phyloP scores from a whole-genome alignment of 2,329 filamentous ascomycete species.

The Ophiostoma himal-ulmi region DNA sequence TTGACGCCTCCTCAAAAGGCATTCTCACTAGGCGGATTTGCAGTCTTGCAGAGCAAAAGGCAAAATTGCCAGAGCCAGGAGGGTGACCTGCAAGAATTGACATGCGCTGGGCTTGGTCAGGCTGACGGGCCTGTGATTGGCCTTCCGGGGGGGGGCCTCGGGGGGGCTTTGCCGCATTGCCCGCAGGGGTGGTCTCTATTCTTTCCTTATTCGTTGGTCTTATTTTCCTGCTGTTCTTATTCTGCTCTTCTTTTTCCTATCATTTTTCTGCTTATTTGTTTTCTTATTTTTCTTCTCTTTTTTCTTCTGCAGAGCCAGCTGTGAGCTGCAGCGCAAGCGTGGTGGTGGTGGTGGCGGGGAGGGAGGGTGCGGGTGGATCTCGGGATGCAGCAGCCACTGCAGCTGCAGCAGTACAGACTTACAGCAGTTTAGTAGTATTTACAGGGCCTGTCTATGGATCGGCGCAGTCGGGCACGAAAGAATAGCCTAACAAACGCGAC shows the following conservation, averaged over 20 bases:
- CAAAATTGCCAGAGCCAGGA: background rate
- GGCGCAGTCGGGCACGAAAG: background rate
- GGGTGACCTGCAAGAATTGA: background rate
- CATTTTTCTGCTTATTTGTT: too few relatives aligned
- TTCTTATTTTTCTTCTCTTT: too few relatives aligned
- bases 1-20: background rate
- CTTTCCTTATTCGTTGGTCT: background rate
- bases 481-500: background rate
- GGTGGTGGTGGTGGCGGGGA: background rate
- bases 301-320: background rate
- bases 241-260: background rate
- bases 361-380: background rate
- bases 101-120: constrained; percentile 3
- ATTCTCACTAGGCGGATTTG: background rate
- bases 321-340: background rate
- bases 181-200: background rate
- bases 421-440: too few relatives aligned
- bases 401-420: too few relatives aligned
- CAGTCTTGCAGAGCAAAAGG: background rate
- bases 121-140: background rate
- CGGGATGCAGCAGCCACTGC: background rate
- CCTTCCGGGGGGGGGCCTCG: background rate
- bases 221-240: background rate
- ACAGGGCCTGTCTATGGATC: too few relatives aligned
- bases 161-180: background rate